Percentiles rank a stretch among this genome's conserved stretches.
phyloP scores from a whole-genome alignment of 371 early-diverging fungal genomes.

The Capniomyces stellatus region DNA sequence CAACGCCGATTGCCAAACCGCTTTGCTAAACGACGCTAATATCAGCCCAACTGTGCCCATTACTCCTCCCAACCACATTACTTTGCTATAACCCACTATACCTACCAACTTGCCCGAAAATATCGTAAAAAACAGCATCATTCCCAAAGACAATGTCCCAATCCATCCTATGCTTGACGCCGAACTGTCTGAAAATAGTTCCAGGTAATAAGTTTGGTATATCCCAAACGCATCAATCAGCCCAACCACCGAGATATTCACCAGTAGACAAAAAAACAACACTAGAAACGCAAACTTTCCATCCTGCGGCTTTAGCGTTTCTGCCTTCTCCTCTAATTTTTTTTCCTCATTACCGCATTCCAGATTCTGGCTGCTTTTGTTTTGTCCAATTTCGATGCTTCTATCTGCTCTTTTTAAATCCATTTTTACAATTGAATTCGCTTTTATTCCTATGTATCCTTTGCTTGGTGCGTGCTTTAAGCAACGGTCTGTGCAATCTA shows the following conservation, averaged over 20 bases:
- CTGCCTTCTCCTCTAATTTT: too few species aligned
- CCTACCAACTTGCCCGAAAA: slow-evolving; percentile 23
- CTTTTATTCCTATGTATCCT: too few species aligned
- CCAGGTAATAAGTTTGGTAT: slow-evolving; percentile 26
- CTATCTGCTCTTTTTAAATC: too few species aligned
- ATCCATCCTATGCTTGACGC: slow-evolving; percentile 27
- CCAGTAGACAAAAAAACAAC: not conserved
- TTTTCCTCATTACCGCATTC: too few species aligned
- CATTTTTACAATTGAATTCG: too few species aligned
- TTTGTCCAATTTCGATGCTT: too few species aligned
- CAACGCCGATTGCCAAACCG: slow-evolving; percentile 40
- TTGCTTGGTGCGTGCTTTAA: too few species aligned
- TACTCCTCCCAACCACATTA: slow-evolving; percentile 22
- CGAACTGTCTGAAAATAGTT: slow-evolving; percentile 16
- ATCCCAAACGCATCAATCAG: slow-evolving; percentile 11
- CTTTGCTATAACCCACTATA: slow-evolving; percentile 22
- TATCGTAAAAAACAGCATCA: slow-evolving; percentile 26
- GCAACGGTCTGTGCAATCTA: too few species aligned
- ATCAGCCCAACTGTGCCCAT: slow-evolving; percentile 23
- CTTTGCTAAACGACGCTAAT: slow-evolving; percentile 25
- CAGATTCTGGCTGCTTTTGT: too few species aligned
- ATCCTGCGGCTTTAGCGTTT: not conserved
- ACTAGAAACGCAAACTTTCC: not conserved
- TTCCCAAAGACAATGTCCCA: slow-evolving; percentile 25
- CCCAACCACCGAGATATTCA: not conserved